A percentile compares a stretch with the other conserved stretches of the same genome.
Conservation (phyloP, 768 basidiomycete genomes). For the Rubroboletus pulcherrimus region DNA sequence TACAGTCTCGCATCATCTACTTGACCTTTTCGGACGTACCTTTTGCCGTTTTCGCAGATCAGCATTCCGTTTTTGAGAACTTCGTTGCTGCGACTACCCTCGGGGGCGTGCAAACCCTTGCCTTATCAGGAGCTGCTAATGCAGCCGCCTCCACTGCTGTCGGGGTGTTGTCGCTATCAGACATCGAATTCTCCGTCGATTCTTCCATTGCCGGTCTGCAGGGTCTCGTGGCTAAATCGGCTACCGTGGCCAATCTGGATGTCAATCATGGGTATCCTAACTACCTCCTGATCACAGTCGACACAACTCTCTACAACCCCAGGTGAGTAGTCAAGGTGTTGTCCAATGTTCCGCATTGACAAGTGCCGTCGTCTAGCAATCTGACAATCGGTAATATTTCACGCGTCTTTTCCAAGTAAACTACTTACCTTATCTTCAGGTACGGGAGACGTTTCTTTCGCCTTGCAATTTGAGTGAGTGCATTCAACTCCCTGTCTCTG, state of each 20-base stretch:
- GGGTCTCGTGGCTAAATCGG: slow-evolving; percentile 57
- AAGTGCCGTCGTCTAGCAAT: slow-evolving; percentile 23
- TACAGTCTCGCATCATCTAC: slow-evolving; percentile 57
- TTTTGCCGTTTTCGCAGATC: slow-evolving; percentile 49
- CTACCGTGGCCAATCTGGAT: slow-evolving; percentile 54
- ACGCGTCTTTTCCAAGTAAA: not conserved
- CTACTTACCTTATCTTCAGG: slow-evolving; percentile 44
- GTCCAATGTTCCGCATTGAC: not conserved
- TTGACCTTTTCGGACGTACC: slow-evolving; percentile 57
- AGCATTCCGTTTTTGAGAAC: slow-evolving; percentile 50
- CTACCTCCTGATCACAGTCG: slow-evolving; percentile 64
- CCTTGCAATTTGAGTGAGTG: slow-evolving; percentile 51
- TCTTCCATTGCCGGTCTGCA: slow-evolving; percentile 60
- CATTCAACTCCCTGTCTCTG: not conserved
- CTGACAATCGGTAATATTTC: slow-evolving; percentile 33
- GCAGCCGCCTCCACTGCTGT: slow-evolving; percentile 63
- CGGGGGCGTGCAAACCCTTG: slow-evolving; percentile 42
- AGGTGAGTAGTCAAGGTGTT: slow-evolving; percentile 36
- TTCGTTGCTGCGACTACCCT: slow-evolving; percentile 62
- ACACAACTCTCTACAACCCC: slow-evolving; percentile 61
- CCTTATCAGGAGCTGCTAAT: slow-evolving; percentile 51
- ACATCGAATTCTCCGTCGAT: slow-evolving; percentile 56
- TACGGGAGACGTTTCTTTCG: slow-evolving; percentile 62
- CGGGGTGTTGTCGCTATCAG: slow-evolving; percentile 53
- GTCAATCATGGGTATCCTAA: slow-evolving; percentile 65